A percentile compares a stretch with the other conserved stretches of the same genome.
Conservation (phyloP, 345 rosid genomes). For the Cochlearia excelsa region DNA sequence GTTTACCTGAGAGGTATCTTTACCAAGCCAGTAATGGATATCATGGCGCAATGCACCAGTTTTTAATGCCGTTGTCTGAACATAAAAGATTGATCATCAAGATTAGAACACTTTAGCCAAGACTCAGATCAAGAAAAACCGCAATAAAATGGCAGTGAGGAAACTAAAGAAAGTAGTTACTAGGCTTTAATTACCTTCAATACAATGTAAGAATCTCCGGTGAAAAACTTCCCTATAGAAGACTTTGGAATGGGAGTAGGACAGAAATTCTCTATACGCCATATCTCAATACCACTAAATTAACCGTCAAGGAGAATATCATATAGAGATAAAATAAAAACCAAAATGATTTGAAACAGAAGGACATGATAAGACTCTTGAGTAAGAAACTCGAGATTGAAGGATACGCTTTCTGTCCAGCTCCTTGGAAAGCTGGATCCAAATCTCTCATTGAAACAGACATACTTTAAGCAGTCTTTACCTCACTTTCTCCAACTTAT, state of each 20-base stretch:
- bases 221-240: slow-evolving; percentile 83
- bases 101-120: background rate
- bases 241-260: slow-evolving; percentile 69
- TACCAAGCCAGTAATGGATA: slow-evolving; percentile 91
- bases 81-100: slow-evolving; percentile 2
- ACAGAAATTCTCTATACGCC: slow-evolving; percentile 89
- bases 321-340: slow-evolving; percentile 9
- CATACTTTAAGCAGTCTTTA: slow-evolving; percentile 46
- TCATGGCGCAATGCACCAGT: slow-evolving; percentile 80
- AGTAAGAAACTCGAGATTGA: background rate
- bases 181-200: slow-evolving; percentile 56
- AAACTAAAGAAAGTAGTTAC: background rate
- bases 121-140: background rate
- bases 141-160: background rate
- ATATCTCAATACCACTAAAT: slow-evolving; percentile 81
- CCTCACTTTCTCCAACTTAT: slow-evolving; percentile 35
- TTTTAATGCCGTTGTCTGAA: slow-evolving; percentile 73
- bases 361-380: background rate
- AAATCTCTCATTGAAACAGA: slow-evolving; percentile 97
- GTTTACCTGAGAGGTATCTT: slow-evolving; percentile 75
- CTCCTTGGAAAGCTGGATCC: slow-evolving; percentile 96
- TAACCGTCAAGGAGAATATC: slow-evolving; percentile 49
- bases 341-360: background rate
- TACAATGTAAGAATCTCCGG: slow-evolving; percentile 90
- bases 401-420: slow-evolving; percentile 99